Evolutionary conservation across 495 filamentous ascomycete species (phyloP).

Genomic region (Apiosordaria backusii): DNA sequence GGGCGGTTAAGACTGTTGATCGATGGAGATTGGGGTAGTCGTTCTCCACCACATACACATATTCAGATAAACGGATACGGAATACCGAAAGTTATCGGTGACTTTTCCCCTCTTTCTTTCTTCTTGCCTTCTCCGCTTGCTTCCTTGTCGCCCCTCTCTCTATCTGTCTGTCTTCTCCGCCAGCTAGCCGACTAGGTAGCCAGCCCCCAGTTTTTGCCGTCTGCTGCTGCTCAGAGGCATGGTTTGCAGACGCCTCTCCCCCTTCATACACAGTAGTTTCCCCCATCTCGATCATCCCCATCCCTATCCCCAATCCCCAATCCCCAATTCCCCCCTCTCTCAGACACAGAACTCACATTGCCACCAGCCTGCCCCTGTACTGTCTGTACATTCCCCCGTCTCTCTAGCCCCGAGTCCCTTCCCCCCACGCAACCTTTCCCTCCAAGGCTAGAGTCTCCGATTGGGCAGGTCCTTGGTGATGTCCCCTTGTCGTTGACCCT

Average conservation of each 20-base stretch:
- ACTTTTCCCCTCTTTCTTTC: not conserved
- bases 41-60: not conserved
- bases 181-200: too few relatives aligned
- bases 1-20: not conserved
- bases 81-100: not conserved
- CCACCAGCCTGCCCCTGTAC: not conserved
- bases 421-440: conserved; percentile 14
- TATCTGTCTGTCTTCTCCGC: too few relatives aligned
- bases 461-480: not conserved
- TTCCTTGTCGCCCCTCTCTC: not conserved
- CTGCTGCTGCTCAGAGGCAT: too few relatives aligned
- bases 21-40: not conserved
- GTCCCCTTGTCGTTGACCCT: not conserved
- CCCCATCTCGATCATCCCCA: not conserved
- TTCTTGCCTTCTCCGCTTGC: not conserved
- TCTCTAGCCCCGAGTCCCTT: not conserved
- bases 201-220: not conserved
- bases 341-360: not conserved
- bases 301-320: too few relatives aligned
- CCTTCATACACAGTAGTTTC: not conserved
- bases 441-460: conserved; percentile 9
- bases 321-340: too few relatives aligned
- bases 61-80: not conserved
- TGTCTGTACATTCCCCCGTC: not conserved
- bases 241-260: not conserved